phyloP scores from a whole-genome alignment of 768 basidiomycete species.

The Leccinum pellstonianum region DNA sequence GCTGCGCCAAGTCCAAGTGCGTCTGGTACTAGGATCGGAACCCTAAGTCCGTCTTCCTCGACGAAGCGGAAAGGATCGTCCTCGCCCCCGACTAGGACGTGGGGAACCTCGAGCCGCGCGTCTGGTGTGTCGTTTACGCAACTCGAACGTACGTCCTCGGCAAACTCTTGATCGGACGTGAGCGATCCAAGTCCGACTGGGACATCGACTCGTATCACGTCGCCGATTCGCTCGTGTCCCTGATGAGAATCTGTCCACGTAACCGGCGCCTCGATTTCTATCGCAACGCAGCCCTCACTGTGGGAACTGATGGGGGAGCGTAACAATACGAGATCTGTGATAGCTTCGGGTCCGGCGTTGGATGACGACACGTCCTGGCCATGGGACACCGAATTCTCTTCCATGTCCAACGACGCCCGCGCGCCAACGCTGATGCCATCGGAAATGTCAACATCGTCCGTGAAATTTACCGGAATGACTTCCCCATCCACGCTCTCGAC shows the following conservation, averaged over 20 bases:
- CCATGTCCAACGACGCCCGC: neutral
- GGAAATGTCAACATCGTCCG: neutral
- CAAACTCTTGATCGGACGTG: neutral
- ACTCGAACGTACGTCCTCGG: neutral
- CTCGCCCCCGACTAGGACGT: neutral
- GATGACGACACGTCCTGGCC: neutral
- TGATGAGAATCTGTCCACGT: neutral
- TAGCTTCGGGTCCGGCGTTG: neutral
- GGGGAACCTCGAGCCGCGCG: neutral
- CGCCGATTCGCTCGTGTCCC: neutral
- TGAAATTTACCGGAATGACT: constrained; percentile 7
- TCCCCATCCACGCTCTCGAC: constrained; percentile 16
- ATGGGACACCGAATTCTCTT: neutral
- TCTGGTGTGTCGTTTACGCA: neutral
- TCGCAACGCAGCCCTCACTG: neutral
- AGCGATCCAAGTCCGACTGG: neutral
- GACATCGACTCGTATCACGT: neutral
- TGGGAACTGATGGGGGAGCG: neutral
- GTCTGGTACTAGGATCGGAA: neutral
- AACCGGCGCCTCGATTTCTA: neutral
- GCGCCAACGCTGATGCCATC: neutral
- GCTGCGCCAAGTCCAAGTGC: neutral
- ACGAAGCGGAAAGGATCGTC: neutral
- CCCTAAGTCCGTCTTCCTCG: neutral
- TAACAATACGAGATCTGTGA: neutral